Conservation (phyloP, 2,329 filamentous ascomycete genomes). For the Byssothecium circinans region DNA sequence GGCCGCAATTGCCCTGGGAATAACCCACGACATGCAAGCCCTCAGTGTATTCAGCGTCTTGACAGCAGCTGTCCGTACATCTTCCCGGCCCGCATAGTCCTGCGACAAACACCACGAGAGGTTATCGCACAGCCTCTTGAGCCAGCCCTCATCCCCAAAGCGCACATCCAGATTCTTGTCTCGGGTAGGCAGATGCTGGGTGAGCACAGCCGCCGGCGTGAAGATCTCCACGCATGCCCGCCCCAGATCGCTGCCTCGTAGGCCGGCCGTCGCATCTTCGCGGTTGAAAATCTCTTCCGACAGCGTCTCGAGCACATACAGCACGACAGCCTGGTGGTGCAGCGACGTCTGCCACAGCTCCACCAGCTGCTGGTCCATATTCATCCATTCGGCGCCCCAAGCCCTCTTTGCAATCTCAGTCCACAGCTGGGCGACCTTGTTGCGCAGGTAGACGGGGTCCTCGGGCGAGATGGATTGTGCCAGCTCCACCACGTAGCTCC, state of each 20-base stretch:
- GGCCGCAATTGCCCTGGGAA: slow-evolving; percentile 76
- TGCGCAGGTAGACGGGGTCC: slow-evolving; percentile 82
- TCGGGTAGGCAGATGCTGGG: slow-evolving; percentile 74
- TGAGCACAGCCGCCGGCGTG: slow-evolving; percentile 74
- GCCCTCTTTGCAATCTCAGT: slow-evolving; percentile 89
- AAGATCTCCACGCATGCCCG: slow-evolving; percentile 93
- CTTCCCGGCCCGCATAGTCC: slow-evolving; percentile 64
- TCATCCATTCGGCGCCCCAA: slow-evolving; percentile 91
- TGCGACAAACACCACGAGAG: slow-evolving; percentile 72
- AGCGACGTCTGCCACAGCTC: slow-evolving; percentile 70
- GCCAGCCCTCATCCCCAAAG: slow-evolving; percentile 82
- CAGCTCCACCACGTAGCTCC: slow-evolving; percentile 77
- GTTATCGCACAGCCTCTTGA: slow-evolving; percentile 73
- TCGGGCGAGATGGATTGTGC: slow-evolving; percentile 69
- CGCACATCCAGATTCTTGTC: slow-evolving; percentile 71
- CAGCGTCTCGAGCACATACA: slow-evolving; percentile 85
- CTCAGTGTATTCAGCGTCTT: slow-evolving; percentile 77
- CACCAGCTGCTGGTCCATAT: slow-evolving; percentile 86
- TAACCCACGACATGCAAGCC: slow-evolving; percentile 83
- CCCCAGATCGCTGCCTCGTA: slow-evolving; percentile 82
- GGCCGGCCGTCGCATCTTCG: slow-evolving; percentile 81
- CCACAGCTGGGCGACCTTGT: slow-evolving; percentile 94
- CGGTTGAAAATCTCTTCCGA: slow-evolving; percentile 93
- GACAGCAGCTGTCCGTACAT: slow-evolving; percentile 69
- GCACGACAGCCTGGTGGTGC: slow-evolving; percentile 80